Base-by-base conservation (phyloP, 129 eudicot species). In the Tanacetum coccineum region DNA sequence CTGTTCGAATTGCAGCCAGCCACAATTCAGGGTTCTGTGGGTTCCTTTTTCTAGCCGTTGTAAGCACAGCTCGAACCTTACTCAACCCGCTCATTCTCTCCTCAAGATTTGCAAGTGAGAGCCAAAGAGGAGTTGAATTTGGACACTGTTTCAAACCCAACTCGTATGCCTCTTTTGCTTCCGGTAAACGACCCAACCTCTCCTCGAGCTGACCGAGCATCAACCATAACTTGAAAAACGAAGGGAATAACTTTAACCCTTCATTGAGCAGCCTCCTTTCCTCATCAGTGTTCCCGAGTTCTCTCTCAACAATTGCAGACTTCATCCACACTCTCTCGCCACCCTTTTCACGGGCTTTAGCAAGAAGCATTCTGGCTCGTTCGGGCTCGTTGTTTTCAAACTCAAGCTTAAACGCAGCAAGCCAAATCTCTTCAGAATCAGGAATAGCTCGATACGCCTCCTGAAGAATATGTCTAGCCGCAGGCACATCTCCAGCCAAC, bases 291-390 rank as follows among this genome's bases (percentile, higher is more conserved):
- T 88, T 88, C 1, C 95, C 92, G 22, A 93, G 70, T 71, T 93
- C 96, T 59, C 98, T 74, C 80, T 93, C 96, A 1, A 88, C 96
- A 20, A 93, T 88, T 9, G 92, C 92, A n/a, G 98, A 93, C 66
- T 93, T 93, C 98, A 88, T 88, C 98, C 98, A 93, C 7, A 93
- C 98, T 32, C 96, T 79, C 66, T 93, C 98, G 66, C 95, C 92
- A 18, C 89, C 94, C 69, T 87, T 76, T 70, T 88, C 96, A 49
- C 98, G 82, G 8, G 96, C 98, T 83, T 93, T 93, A 12, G 98
- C 96, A 63, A 93, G 95, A 51, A 93, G 84, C 91, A 86, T 81
- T 12, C 88, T 72, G 22, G 96, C 98, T 30, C 96, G 83, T 74
- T 88, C 95, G 0, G 91, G 91, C 65, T 93, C 98, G 42, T 84